These are phyloP conservation scores for Fusarium sp. DNA, from an alignment of 2,329 filamentous ascomycete genomes.

Conservation along the genomic window DNA sequence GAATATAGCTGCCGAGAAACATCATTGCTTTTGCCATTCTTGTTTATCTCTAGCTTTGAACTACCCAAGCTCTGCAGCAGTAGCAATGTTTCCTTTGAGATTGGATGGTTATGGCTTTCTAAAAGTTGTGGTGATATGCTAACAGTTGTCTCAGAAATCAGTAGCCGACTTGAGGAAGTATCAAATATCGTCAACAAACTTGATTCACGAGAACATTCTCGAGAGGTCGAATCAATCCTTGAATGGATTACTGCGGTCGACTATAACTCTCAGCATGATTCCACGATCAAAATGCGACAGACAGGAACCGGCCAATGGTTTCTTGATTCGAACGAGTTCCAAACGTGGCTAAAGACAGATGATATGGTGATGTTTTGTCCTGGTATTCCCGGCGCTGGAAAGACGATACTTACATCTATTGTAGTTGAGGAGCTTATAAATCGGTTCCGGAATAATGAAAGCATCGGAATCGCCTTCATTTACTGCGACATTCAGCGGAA, in stretches of 20 bases:
- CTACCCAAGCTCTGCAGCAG: too few relatives aligned
- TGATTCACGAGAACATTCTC: background rate
- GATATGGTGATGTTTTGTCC: background rate
- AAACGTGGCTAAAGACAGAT: too few relatives aligned
- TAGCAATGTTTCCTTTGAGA: too few relatives aligned
- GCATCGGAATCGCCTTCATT: background rate
- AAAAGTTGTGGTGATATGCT: too few relatives aligned
- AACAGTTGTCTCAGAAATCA: too few relatives aligned
- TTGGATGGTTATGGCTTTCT: too few relatives aligned
- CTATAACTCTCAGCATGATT: background rate
- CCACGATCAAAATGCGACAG: background rate
- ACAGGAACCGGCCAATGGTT: background rate
- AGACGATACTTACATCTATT: background rate
- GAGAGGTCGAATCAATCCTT: background rate
- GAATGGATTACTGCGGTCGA: background rate
- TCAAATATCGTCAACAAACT: too few relatives aligned
- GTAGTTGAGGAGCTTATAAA: background rate
- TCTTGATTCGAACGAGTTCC: background rate
- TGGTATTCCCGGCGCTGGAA: background rate
- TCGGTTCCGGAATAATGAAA: background rate
- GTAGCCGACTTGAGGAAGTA: too few relatives aligned
- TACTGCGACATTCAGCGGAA: background rate
- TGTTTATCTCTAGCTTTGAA: too few relatives aligned
- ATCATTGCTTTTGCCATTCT: too few relatives aligned
- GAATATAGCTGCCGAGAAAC: too few relatives aligned